Evolutionary conservation across 2,329 filamentous ascomycete species (phyloP), one percentile per base, ranked within the genome.

Genomic region (Neopestalotiopsis clavispora): DNA sequence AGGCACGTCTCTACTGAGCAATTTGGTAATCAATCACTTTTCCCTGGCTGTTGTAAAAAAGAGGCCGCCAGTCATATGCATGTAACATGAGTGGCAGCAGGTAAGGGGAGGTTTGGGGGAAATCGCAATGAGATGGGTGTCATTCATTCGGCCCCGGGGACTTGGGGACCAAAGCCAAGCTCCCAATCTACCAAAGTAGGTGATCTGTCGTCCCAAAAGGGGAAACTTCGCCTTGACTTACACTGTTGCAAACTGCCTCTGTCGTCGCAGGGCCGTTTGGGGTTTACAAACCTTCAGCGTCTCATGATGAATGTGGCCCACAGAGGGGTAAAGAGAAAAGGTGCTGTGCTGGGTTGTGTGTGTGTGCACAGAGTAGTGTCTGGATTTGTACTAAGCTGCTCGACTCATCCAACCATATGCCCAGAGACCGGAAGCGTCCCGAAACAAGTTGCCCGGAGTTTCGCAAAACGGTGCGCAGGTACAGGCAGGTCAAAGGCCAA

Each of bases 241-340:
- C 59, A 17, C 28, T 62, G 32, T 34, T 20, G 30, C 30, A 34
- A 40, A 20, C 34, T 14, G 45, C 45, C n/a, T 32, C 34, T 20
- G 13, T 62, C 34, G 59, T 40, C 32, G 59, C 30, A 40, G 28
- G 23, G 34, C 59, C 23, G 59, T 38, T 38, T 38, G 34, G 34
- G 14, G 34, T 42, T 67, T 34, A 32, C 65, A 67, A 67, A 67
- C 65, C 65, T 59, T 67, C 57, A 42, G 65, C 23, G 65, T 67
- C 65, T 67, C 67, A 68, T 40, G 40, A 68, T 23, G 23, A 3
- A 28, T 49, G 13, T 49, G 45, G 17, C n/a, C 45, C 6, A 20
- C 59, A 42, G 45, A 45, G 32, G 45, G 34, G 67, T 40, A 34
- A n/a, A n/a, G n/a, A n/a, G n/a, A n/a, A n/a, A n/a, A n/a, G n/a